Evolutionary conservation across 441 rosid species (phyloP), one percentile per base, ranked within the genome.

Genomic region (Croton setiger): DNA sequence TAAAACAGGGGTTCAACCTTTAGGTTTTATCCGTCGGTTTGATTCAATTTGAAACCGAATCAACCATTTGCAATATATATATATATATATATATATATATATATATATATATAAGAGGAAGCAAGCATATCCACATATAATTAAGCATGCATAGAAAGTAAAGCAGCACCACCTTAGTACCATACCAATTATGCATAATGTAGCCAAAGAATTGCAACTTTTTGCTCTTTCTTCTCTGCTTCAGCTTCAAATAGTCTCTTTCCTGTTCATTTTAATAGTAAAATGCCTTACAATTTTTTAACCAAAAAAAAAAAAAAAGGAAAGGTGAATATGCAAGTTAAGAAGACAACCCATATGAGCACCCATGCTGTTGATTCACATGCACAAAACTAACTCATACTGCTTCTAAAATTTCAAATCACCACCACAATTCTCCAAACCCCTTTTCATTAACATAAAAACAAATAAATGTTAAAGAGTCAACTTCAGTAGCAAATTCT

Each of bases 321-420:
- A 73, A 69, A 61, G 8, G 5, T 23, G 23, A 18, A 59, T 49
- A n/a, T n/a, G 49, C 18, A 70, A 64, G 63, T 53, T 49, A 59
- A 71, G 78, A 77, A 71, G 78, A 77, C 85, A 83, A 63, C 70
- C 79, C 85, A 77, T 73, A 78, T 79, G 80, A 77, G 65, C 36
- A 48, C 79, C 86, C 87, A 81, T 77, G 76, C 81, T 64, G 63
- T 72, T 58, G 76, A 79, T 75, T 69, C 83, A 70, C 70, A 54
- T 57, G 68, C 72, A 61, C 60, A 57, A 53, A 44, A 63, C 66
- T 60, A 69, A 69, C 66, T 68, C 44, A 60, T 48, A 69, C 70
- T 78, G 60, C 60, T 49, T 73, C 63, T 56, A 14, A 51, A 72
- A 54, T 48, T 76, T 51, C 74, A 60, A 37, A 47, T 66, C 75